Percentiles rank a stretch among this genome's conserved stretches.
These are phyloP conservation scores for Triangularia setosa DNA, from an alignment of 2,329 filamentous ascomycete genomes.

Conservation along the genomic window DNA sequence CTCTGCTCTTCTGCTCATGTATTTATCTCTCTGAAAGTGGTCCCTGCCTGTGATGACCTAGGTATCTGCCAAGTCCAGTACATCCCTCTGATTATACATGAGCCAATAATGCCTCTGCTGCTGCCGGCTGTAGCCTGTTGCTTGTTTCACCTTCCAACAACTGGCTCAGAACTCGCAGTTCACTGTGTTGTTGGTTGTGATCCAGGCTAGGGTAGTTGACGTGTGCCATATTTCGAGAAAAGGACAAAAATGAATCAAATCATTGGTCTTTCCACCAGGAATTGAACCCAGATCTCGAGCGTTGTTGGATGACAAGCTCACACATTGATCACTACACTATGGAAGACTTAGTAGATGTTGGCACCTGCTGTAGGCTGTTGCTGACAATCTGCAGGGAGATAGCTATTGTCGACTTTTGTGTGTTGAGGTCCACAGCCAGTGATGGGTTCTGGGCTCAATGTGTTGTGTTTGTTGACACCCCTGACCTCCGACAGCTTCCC, in stretches of 20 bases:
- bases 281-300: not conserved
- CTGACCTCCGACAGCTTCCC: not conserved
- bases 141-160: too few relatives aligned
- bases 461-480: not conserved
- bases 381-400: not conserved
- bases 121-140: too few relatives aligned
- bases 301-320: not conserved
- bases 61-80: too few relatives aligned
- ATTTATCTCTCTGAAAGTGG: too few relatives aligned
- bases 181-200: too few relatives aligned
- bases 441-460: too few relatives aligned
- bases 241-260: not conserved
- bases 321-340: not conserved
- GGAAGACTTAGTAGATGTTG: not conserved
- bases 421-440: not conserved
- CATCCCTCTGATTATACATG: too few relatives aligned
- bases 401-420: not conserved
- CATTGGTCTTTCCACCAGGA: not conserved
- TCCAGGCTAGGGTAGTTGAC: too few relatives aligned
- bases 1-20: too few relatives aligned
- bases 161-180: too few relatives aligned
- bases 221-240: not conserved
- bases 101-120: too few relatives aligned
- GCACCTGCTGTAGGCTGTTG: not conserved
- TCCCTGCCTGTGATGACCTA: too few relatives aligned